A percentile compares a stretch with the other conserved stretches of the same genome.
phyloP scores from a whole-genome alignment of 208 protist species.

The Naegleria gruberi region DNA sequence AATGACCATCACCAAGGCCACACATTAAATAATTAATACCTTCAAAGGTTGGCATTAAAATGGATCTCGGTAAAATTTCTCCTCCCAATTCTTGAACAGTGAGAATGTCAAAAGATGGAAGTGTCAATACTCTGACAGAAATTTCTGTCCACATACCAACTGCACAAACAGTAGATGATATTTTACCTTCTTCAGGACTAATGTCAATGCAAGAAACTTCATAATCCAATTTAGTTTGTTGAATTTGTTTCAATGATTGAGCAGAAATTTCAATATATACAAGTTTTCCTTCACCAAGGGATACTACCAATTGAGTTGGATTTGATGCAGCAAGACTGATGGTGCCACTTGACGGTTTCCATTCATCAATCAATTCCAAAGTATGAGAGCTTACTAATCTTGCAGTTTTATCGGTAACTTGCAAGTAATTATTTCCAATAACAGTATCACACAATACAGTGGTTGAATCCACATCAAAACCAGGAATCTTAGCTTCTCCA shows the following conservation, averaged over 20 bases:
- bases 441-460: not conserved
- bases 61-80: constrained; percentile 8
- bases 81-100: not conserved
- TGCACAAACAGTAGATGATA: not conserved
- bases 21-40: constrained; percentile 15
- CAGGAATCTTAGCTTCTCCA: not conserved
- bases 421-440: not conserved
- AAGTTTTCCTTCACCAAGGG: not conserved
- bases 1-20: constrained; percentile 18
- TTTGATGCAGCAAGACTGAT: not conserved
- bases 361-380: not conserved
- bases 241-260: not conserved
- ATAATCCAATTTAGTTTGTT: constrained; percentile 17
- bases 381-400: not conserved
- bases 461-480: not conserved
- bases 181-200: not conserved
- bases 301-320: not conserved
- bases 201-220: constrained; percentile 24
- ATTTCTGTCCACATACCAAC: constrained; percentile 26
- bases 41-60: constrained; percentile 6
- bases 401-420: not conserved
- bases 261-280: not conserved
- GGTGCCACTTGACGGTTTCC: not conserved
- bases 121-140: not conserved
- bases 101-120: not conserved